Evolutionary conservation across 2,329 filamentous ascomycete genomes (phyloP).

Genomic region (Boeremia lycopersici): DNA sequence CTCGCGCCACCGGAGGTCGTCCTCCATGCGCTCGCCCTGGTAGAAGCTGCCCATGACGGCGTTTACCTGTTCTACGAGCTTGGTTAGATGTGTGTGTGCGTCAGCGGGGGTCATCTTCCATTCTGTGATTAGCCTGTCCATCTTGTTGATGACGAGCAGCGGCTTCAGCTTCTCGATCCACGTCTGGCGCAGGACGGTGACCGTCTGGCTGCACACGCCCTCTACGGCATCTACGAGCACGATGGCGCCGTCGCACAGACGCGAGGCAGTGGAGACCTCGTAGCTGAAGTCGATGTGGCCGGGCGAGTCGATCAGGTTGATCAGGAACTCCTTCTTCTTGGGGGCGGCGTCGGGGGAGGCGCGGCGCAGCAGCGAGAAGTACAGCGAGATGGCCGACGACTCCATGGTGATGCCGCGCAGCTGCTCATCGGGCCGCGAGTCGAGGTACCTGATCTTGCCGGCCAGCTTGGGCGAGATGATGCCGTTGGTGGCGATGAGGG

Average conservation of each 20-base stretch:
- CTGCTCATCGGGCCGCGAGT: constrained; percentile 95
- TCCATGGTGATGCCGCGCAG: constrained; percentile 99
- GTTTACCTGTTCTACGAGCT: constrained; percentile 93
- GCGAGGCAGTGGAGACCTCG: constrained; percentile 93
- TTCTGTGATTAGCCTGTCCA: constrained; percentile 92
- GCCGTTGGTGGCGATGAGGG: constrained; percentile 95
- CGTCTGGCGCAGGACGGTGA: constrained; percentile 91
- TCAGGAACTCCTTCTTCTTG: constrained; percentile 84
- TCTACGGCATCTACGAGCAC: constrained; percentile 96
- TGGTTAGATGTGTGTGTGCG: constrained; percentile 86
- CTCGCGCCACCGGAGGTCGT: constrained; percentile 95
- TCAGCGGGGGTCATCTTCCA: constrained; percentile 90
- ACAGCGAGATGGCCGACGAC: constrained; percentile 94
- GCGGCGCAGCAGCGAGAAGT: constrained; percentile 88
- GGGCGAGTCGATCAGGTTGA: constrained; percentile 97
- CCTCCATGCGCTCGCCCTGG: constrained; percentile 97
- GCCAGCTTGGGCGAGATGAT: constrained; percentile 98
- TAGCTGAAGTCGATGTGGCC: constrained; percentile 99
- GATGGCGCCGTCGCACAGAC: constrained; percentile 91
- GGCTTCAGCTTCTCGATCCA: constrained; percentile 97
- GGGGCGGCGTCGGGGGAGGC: constrained; percentile 70
- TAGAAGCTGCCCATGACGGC: constrained; percentile 97
- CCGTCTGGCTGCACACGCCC: constrained; percentile 97
- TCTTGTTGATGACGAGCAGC: constrained; percentile 95
- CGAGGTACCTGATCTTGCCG: constrained; percentile 96